Conservation (phyloP, 2,329 filamentous ascomycete genomes). For the Trichoderma harzianum region DNA sequence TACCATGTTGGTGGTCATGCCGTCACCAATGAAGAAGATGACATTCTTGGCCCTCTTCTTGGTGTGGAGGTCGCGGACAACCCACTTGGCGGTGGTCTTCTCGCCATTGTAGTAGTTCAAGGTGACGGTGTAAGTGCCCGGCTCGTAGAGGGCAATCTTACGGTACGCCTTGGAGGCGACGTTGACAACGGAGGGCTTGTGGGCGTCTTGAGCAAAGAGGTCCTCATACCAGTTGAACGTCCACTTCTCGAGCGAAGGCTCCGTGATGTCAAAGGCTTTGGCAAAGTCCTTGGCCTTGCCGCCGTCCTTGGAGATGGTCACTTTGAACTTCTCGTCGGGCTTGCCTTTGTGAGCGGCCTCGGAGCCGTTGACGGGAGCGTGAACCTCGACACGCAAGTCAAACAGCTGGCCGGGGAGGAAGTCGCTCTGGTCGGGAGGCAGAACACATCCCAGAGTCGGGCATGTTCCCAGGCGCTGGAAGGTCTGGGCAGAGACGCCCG, state of each 20-base stretch:
- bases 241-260: slow-evolving; percentile 76
- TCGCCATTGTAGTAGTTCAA: slow-evolving; percentile 71
- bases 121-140: slow-evolving; percentile 74
- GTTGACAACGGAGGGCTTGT: slow-evolving; percentile 69
- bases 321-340: slow-evolving; percentile 72
- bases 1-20: slow-evolving; percentile 70
- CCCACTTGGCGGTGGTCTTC: slow-evolving; percentile 72
- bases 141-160: slow-evolving; percentile 70
- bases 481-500: slow-evolving; percentile 51
- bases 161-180: slow-evolving; percentile 78
- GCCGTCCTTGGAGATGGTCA: slow-evolving; percentile 67
- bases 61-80: slow-evolving; percentile 66
- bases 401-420: slow-evolving; percentile 83
- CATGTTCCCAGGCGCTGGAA: slow-evolving; percentile 59
- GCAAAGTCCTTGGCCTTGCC: slow-evolving; percentile 51
- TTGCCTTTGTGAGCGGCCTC: slow-evolving; percentile 67
- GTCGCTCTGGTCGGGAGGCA: slow-evolving; percentile 66
- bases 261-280: slow-evolving; percentile 65
- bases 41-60: slow-evolving; percentile 79
- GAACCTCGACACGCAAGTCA: slow-evolving; percentile 78
- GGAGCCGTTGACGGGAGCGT: slow-evolving; percentile 76
- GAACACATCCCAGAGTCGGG: slow-evolving; percentile 55
- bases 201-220: slow-evolving; percentile 70
- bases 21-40: slow-evolving; percentile 77
- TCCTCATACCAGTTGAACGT: slow-evolving; percentile 84